Evolutionary conservation across 1,284 basidiomycete species (phyloP), one percentile per base, ranked within the genome.

Genomic region (Apiotrichum gracile): DNA sequence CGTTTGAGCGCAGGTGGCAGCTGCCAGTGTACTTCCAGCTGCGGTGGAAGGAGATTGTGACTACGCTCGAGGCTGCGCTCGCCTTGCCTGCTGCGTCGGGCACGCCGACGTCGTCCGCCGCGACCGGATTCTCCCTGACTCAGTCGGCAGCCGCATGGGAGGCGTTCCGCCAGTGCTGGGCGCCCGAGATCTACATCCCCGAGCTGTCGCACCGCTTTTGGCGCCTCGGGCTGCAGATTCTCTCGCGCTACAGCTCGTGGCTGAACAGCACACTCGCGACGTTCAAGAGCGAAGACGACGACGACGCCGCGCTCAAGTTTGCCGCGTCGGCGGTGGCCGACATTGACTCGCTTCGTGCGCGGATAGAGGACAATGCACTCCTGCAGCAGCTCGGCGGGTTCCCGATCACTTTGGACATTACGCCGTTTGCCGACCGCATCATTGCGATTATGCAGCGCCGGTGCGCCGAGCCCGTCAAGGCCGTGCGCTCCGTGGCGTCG

Each of bases 11-110:
- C 52, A 81, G 91, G 38, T 98, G 94, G 93, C 94, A 97, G 69
- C 79, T 98, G 7, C 88, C 91, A 1, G 88, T 97, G 17, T 98
- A 98, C 70, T 97, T 96, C 73, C 94, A 98, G 70, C 78, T 98
- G 60, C 82, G 93, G n/a, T 94, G 92, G 86, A 94, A 97, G 69
- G 92, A 96, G 65, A 88, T 96, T 49, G 84, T 94, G 1, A 75
- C 79, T 0, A 79, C 79, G 42, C 75, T 93, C 16, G 93, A 97
- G 74, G 82, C 84, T 10, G 75, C 76, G 1, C 74, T 94, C 24
- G 68, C 74, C 13, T 47, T 39, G 8, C 38, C 58, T 5, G 29
- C 44, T 24, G 47, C 39, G 5, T 47, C 45, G 7, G 40, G 14
- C 12, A 21, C 50, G 4, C 35, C 51, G 0, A 31, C 42, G 2